Percentiles rank a stretch among this genome's conserved stretches.
Conservation (phyloP, 1,139 yeast genomes). For the Eremothecium coryli region DNA sequence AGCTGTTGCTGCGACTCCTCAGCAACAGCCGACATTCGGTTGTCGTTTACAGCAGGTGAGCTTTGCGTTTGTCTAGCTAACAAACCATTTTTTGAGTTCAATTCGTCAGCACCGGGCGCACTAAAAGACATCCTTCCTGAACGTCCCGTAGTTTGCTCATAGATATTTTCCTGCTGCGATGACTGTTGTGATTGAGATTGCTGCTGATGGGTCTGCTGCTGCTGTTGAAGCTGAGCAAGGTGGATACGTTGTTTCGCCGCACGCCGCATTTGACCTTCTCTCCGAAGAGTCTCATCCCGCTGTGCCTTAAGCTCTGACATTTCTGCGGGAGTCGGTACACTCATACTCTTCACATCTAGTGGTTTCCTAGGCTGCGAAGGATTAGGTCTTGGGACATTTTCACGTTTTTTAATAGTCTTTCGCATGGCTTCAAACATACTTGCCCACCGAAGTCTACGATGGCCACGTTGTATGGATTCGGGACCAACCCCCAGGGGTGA, state of each 20-base stretch:
- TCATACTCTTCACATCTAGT: constrained; percentile 33
- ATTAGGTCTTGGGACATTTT: constrained; percentile 51
- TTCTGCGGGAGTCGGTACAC: constrained; percentile 72
- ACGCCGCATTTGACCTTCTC: constrained; percentile 29
- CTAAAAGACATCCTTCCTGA: constrained; percentile 3
- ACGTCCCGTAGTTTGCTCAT: background rate
- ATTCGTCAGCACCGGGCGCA: constrained; percentile 6
- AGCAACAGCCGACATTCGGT: constrained; percentile 10
- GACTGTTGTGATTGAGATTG: constrained; percentile 12
- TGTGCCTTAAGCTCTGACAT: constrained; percentile 73
- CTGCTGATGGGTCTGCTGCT: constrained; percentile 10
- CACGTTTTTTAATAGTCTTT: constrained; percentile 82
- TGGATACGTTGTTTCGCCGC: constrained; percentile 28
- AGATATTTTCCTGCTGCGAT: constrained; percentile 2
- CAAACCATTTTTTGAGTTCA: constrained; percentile 1
- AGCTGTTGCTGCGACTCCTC: constrained; percentile 14
- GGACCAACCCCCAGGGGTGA: constrained; percentile 87
- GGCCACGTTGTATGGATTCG: constrained; percentile 90
- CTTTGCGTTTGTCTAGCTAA: constrained; percentile 6
- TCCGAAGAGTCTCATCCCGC: constrained; percentile 65
- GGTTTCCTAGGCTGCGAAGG: constrained; percentile 34
- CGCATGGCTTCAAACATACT: constrained; percentile 95
- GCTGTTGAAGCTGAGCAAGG: constrained; percentile 17
- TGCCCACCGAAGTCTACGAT: constrained; percentile 83
- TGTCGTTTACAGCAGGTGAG: constrained; percentile 8